Evolutionary conservation across 768 basidiomycete genomes (phyloP).

Genomic region (Psilocybe tampanensis): DNA sequence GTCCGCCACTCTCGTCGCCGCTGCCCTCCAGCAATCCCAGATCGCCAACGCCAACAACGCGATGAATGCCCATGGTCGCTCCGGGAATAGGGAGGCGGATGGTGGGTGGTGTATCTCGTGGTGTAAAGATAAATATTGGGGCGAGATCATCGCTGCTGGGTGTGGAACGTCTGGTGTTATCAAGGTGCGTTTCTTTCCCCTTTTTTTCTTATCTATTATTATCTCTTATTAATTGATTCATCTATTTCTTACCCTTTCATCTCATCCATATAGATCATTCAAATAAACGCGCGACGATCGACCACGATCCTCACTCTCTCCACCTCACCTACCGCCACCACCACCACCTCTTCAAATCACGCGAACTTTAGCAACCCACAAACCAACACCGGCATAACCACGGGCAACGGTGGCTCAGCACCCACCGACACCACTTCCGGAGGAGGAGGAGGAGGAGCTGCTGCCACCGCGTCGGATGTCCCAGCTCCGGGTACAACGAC

Average conservation of each 20-base stretch:
- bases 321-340: slow-evolving; percentile 14
- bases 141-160: slow-evolving; percentile 81
- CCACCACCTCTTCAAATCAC: not conserved
- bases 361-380: too few relatives aligned
- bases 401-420: too few relatives aligned
- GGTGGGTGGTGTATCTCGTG: slow-evolving; percentile 94
- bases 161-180: slow-evolving; percentile 73
- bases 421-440: too few relatives aligned
- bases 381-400: too few relatives aligned
- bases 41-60: slow-evolving; percentile 14
- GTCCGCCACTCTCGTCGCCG: slow-evolving; percentile 62
- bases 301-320: slow-evolving; percentile 58
- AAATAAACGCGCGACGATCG: slow-evolving; percentile 72
- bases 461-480: too few relatives aligned
- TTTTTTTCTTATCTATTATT: not conserved
- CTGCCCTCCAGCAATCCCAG: slow-evolving; percentile 56
- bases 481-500: slow-evolving; percentile 5
- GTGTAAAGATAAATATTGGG: slow-evolving; percentile 98
- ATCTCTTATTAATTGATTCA: not conserved
- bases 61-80: slow-evolving; percentile 32
- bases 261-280: slow-evolving; percentile 59
- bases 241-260: not conserved
- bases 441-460: too few relatives aligned
- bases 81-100: slow-evolving; percentile 77
- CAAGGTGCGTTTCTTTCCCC: slow-evolving; percentile 53